Conservation (phyloP, 75 land plant genomes). For the Cunninghamia lanceolata region DNA sequence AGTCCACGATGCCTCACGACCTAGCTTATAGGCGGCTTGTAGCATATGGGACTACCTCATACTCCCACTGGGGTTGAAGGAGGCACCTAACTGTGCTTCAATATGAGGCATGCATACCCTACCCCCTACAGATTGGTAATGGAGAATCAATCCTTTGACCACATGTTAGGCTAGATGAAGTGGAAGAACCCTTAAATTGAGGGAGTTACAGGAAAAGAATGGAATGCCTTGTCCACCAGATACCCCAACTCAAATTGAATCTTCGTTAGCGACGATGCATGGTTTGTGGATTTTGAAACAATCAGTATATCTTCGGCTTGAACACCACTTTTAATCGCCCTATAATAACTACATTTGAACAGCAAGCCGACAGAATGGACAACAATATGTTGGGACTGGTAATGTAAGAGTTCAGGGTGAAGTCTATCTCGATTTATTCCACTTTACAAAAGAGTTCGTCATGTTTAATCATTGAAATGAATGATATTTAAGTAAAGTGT, state of each 20-base stretch:
- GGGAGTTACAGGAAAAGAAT: slow-evolving; percentile 48
- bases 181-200: slow-evolving; percentile 45
- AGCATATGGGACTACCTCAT: too few relatives aligned
- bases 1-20: too few relatives aligned
- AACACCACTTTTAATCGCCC: slow-evolving; percentile 23
- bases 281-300: slow-evolving; percentile 55
- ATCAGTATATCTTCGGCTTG: slow-evolving; percentile 54
- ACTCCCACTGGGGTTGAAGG: too few relatives aligned
- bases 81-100: too few relatives aligned
- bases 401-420: slow-evolving; percentile 43
- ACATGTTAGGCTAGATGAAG: slow-evolving; percentile 63
- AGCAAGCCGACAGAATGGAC: slow-evolving; percentile 35
- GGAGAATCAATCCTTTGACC: slow-evolving; percentile 70
- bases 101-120: too few relatives aligned
- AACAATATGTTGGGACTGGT: slow-evolving; percentile 19
- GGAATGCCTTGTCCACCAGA: slow-evolving; percentile 28
- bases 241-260: slow-evolving; percentile 25
- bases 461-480: too few relatives aligned
- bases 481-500: too few relatives aligned
- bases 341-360: slow-evolving; percentile 41
- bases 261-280: slow-evolving; percentile 32
- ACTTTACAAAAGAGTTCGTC: too few relatives aligned
- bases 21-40: too few relatives aligned
- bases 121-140: too few relatives aligned
- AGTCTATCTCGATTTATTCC: slow-evolving; percentile 36